Percentiles rank a stretch among this genome's conserved stretches.
Evolutionary conservation across 306 rosid species (phyloP).

Genomic region (peach (Prunus persica)): Prunus_persica_NCBIv2 NC_034011.1:18800501-18801000

Average conservation of each 20-base stretch:
- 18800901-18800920: constrained; percentile 98
- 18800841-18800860: constrained; percentile 50
- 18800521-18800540: constrained; percentile 87
- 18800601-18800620: neutral
- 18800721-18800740: constrained; percentile 1
- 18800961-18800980: constrained; percentile 95
- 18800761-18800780: neutral
- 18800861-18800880: constrained; percentile 90
- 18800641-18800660: neutral
- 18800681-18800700: neutral
- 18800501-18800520: constrained; percentile 97
- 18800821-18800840: constrained; percentile 1
- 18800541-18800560: constrained; percentile 3
- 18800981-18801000: constrained; percentile 98
- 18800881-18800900: constrained; percentile 99
- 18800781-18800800: neutral
- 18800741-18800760: neutral
- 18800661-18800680: neutral
- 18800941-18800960: constrained; percentile 95
- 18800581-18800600: neutral
- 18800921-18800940: constrained; percentile 98
- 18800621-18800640: neutral
- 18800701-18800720: neutral
- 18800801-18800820: neutral
- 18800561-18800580: constrained; percentile 15